Base-by-base conservation (phyloP, 805 yeast species). In the Hanseniaspora lindneri region DNA sequence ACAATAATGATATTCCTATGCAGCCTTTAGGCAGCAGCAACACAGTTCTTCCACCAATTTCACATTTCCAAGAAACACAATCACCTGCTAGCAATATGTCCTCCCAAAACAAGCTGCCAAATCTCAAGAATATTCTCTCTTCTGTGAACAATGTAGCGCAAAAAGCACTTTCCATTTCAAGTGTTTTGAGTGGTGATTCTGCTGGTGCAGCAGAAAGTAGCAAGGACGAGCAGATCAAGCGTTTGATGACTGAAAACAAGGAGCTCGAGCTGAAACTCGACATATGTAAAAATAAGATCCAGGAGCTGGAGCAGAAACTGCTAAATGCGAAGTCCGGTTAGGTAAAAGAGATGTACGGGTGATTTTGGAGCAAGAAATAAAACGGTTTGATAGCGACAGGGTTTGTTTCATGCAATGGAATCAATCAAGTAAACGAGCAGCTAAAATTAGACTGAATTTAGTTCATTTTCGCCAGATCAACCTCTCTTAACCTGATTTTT, bases 261-360 rank as follows among this genome's bases (percentile, higher is more conserved):
- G 49, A 44, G 10, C 35, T 44, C 3, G 49, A 44, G 23, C 17
- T 44, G 20, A 44, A 44, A 33, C 32, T 44, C 3, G 49, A 44
- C 30, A 44, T 44, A 13, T 44, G 49, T 37, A 44, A 44, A 30
- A 44, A 44, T 29, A 44, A 44, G 24, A 44, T 44, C 13, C n/a
- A 37, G 17, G 49, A 44, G 27, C 42, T 44, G 4, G 49, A 44
- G 17, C 23, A 39, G 30, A 44, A 44, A 39, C 28, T 37, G 9
- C 20, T 37, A 4, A 14, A 24, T n/a, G n/a, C n/a, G n/a, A n/a
- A n/a, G n/a, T n/a, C n/a, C n/a, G n/a, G n/a, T n/a, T n/a, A n/a
- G n/a, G n/a, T n/a, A n/a, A n/a, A n/a, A n/a, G n/a, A n/a, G n/a
- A n/a, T n/a, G n/a, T n/a, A n/a, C n/a, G n/a, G n/a, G n/a, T n/a